Base-by-base conservation (phyloP, 2,329 filamentous ascomycete genomes). In the Xylaria sp. region DNA sequence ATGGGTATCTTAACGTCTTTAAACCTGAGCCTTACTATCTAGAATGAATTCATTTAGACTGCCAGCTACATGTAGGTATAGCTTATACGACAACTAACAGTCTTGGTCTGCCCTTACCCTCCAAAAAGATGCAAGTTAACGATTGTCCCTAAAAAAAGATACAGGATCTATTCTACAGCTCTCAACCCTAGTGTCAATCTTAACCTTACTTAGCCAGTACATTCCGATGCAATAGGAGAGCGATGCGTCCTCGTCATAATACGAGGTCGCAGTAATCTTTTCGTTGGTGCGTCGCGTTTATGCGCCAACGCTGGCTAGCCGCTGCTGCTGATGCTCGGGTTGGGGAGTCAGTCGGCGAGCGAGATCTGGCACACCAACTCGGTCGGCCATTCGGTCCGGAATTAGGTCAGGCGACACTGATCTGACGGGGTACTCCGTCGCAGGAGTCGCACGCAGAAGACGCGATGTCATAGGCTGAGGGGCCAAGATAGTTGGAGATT, bases 371-470 rank as follows among this genome's bases (percentile, higher is more conserved):
- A 86, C 84, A 10, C 83, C 82, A 48, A 88, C 84, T 62, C 87
- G 84, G 65, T 86, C 85, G 6, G 85, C 86, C 87, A 89, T 89
- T 62, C 87, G 83, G 75, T 90, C 88, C 13, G 87, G 88, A n/a
- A 89, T 77, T 56, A 90, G 79, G 56, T 90, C 88, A 0, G 87
- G 87, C 3, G 87, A 89, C 31, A 85, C 82, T 26, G 86, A 87
- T 46, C 87, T 82, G 38, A 88, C 74, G 4, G 84, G 84, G 71
- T 87, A 87, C 73, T 88, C 87, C 5, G 82, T 83, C 2, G 85
- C 85, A 2, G 87, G 87, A 1, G 84, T 85, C 36, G 84, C 83
- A n/a, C 84, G 83, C 11, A 89, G 79, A 11, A 88, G 82, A 46
- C 83, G 83, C 2, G 85, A 86, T 9, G 86, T 87, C 46, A 86